phyloP scores from a whole-genome alignment of 2,329 filamentous ascomycete species.

The Dothideomycetes sp. region DNA sequence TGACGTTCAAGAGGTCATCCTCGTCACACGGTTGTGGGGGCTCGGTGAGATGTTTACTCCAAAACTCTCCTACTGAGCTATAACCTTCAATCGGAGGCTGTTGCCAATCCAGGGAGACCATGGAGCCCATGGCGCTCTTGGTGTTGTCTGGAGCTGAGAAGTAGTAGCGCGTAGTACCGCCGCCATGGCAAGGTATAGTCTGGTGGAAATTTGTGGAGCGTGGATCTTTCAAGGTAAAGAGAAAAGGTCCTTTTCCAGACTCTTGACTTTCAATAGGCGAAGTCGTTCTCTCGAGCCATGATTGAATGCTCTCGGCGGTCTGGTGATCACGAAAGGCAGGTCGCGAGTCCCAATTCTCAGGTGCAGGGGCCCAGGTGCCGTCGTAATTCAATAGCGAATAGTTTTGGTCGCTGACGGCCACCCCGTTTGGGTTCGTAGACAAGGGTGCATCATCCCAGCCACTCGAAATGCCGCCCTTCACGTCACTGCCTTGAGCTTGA shows the following conservation, averaged over 20 bases:
- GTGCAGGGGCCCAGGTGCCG: slow-evolving; percentile 34
- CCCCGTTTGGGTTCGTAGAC: neutral
- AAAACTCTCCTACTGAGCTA: slow-evolving; percentile 16
- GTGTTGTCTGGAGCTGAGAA: slow-evolving; percentile 1
- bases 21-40: slow-evolving; percentile 15
- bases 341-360: slow-evolving; percentile 34
- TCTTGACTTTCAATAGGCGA: too few relatives aligned
- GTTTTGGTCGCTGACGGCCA: neutral
- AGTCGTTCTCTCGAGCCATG: slow-evolving; percentile 18
- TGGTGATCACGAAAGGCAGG: slow-evolving; percentile 16
- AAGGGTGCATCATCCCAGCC: neutral
- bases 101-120: slow-evolving; percentile 22
- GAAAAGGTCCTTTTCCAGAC: neutral
- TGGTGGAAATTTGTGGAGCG: neutral
- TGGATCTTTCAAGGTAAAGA: neutral
- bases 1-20: slow-evolving; percentile 14
- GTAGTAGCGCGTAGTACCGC: neutral
- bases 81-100: slow-evolving; percentile 13
- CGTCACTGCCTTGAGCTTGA: too few relatives aligned
- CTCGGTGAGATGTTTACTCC: slow-evolving; percentile 15
- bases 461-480: neutral
- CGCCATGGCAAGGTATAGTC: neutral
- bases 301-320: slow-evolving; percentile 15
- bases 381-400: slow-evolving; percentile 29
- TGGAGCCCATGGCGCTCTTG: slow-evolving; percentile 7